Evolutionary conservation across 139 green algal species (phyloP), one percentile per base, ranked within the genome.

Genomic region (Bryopsis sp.): DNA sequence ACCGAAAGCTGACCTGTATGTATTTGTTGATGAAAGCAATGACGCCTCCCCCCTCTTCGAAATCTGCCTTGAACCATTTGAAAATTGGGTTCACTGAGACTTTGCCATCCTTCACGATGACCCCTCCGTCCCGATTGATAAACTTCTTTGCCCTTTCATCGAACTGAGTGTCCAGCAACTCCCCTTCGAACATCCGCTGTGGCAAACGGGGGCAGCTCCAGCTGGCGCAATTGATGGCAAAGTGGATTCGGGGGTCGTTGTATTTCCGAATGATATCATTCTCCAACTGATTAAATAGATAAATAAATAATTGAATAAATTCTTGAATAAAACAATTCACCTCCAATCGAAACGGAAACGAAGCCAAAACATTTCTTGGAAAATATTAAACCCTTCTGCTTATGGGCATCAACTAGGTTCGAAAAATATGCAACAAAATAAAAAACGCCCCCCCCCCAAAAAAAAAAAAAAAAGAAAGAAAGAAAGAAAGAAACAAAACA

Each of bases 201-300:
- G 59, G 59, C 59, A 67, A 24, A 33, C 24, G 32, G 29, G 59
- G 59, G 59, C 59, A 67, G 31, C 59, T 67, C 26, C 15, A 47
- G 31, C 59, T 67, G 59, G 32, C 38, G 31, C 59, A 67, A 29
- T 67, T 67, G 31, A 67, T 67, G 5, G 59, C 59, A 67, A 67
- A 67, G 39, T 67, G 59, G n/a, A 67, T 47, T 31, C 59, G 19
- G 15, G 59, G 24, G 8, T 67, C 59, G 15, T 31, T 31, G 32
- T 47, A 67, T 31, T 43, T 47, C 8, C 59, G 59, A 67, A 67
- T 67, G 4, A 67, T 43, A 5, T 43, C 34, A 47, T 67, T 67
- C 33, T 67, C 59, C 59, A 67, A 67, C 15, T 54, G 43, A n/a
- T n/a, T n/a, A n/a, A n/a, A n/a, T n/a, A n/a, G n/a, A n/a, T n/a